Evolutionary conservation across 768 basidiomycete genomes (phyloP), one percentile per base, ranked within the genome.

Genomic region (Tricholoma hemisulphureum): DNA sequence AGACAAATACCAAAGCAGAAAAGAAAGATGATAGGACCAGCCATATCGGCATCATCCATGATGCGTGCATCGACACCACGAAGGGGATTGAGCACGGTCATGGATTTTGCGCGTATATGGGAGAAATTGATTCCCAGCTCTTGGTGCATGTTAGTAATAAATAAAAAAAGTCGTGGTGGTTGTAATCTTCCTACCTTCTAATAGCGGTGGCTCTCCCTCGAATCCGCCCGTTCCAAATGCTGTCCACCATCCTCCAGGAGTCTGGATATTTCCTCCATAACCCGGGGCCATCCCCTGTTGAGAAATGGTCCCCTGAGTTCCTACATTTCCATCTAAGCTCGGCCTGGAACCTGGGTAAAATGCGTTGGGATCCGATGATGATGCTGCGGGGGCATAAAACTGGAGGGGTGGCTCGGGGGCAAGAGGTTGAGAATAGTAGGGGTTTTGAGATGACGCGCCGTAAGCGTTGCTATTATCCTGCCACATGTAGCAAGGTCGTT

Each of bases 1-100:
- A 99, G 82, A 67, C 91, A 93, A 39, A 91, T 88, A 11, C 89
- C 97, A 71, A 98, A 98, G 65, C 92, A 92, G 71, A 98, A 93
- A 69, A 89, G 89, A 76, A 98, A 98, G 5, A 98, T 84, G 46
- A 98, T 83, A 8, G 97, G 97, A 0, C 97, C 97, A 8, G 96
- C 95, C 28, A 99, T 81, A 75, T 99, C 97, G 20, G 96, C 95
- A 65, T 99, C 97, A 72, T 99, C 97, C 97, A 99, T 99, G 58
- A 99, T 98, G 57, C 83, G 88, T 61, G 89, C 91, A 60, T 97
- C 89, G 29, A 95, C 84, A 51, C 79, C 79, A 57, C 84, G 82
- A 20, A 98, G 76, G 3, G 97, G 97, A 67, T 99, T 98, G 51
- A 99, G 84, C 7, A 98, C 97, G 0, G 97, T 95, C 73, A 95